A percentile compares a stretch with the other conserved stretches of the same genome.
Conservation (phyloP, 192 early-diverging fungal genomes). For the Umbelopsis vinacea region DNA sequence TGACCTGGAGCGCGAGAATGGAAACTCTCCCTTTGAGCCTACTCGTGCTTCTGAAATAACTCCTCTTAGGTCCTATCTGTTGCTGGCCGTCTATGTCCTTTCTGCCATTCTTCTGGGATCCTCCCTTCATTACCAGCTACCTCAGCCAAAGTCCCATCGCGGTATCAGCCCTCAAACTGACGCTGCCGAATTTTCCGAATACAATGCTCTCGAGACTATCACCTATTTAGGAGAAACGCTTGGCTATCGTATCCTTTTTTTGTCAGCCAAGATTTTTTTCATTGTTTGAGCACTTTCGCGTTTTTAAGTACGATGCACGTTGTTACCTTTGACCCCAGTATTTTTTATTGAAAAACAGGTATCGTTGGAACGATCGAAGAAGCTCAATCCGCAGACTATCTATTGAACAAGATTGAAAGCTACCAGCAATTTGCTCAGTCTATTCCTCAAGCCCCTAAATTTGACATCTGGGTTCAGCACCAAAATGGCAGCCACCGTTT, state of each 20-base stretch:
- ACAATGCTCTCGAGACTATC: slow-evolving; percentile 53
- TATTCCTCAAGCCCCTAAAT: slow-evolving; percentile 42
- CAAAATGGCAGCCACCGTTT: slow-evolving; percentile 70
- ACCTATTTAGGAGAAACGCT: slow-evolving; percentile 54
- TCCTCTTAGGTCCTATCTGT: slow-evolving; percentile 27
- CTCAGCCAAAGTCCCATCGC: slow-evolving; percentile 31
- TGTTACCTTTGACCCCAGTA: not conserved
- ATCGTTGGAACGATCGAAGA: slow-evolving; percentile 52
- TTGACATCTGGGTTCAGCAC: slow-evolving; percentile 65
- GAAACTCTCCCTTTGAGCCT: not conserved
- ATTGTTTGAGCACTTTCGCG: slow-evolving; percentile 36
- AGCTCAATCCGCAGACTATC: slow-evolving; percentile 46
- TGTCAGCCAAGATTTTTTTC: slow-evolving; percentile 29
- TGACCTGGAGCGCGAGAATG: not conserved
- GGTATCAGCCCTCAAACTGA: slow-evolving; percentile 34
- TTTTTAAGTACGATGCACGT: slow-evolving; percentile 39
- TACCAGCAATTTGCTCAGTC: slow-evolving; percentile 38
- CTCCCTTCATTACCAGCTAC: slow-evolving; percentile 36
- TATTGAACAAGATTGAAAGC: slow-evolving; percentile 37
- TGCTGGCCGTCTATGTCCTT: slow-evolving; percentile 15
- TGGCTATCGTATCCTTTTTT: slow-evolving; percentile 54
- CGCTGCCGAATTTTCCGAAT: slow-evolving; percentile 56
- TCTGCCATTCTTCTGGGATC: slow-evolving; percentile 22
- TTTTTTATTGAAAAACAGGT: slow-evolving; percentile 24
- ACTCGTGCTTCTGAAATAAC: not conserved